Conservation (phyloP, 164 flowering plant genomes). For the Paratinospora sagittata region DNA sequence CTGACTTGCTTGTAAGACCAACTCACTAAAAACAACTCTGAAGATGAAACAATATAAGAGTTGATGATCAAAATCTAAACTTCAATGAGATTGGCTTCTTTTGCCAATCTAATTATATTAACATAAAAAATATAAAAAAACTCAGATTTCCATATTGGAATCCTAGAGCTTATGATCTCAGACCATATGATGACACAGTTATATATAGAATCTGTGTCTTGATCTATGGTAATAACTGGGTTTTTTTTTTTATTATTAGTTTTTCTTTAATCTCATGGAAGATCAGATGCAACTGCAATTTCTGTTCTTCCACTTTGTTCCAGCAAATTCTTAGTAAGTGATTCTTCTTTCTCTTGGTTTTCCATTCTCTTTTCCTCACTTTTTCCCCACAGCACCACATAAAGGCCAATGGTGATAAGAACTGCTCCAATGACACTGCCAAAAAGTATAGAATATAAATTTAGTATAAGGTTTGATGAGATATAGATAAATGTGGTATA, state of each 20-base stretch:
- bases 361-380: constrained; percentile 40
- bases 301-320: constrained; percentile 22
- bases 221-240: neutral
- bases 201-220: too few species aligned
- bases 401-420: constrained; percentile 57
- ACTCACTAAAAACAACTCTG: too few species aligned
- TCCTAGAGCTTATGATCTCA: neutral
- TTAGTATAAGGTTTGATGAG: neutral
- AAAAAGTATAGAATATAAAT: neutral
- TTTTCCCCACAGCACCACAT: constrained; percentile 74
- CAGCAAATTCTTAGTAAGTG: constrained; percentile 39
- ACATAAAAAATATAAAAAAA: neutral
- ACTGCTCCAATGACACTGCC: constrained; percentile 58
- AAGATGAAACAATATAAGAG: too few species aligned
- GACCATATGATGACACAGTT: neutral
- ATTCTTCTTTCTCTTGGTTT: constrained; percentile 30
- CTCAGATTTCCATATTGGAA: constrained; percentile 3
- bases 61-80: neutral
- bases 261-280: neutral
- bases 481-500: too few species aligned
- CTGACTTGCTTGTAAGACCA: too few species aligned
- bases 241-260: too few species aligned
- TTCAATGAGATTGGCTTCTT: neutral
- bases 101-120: neutral
- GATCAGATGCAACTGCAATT: constrained; percentile 10